Base-by-base conservation (phyloP, 192 early-diverging fungal species). In the Umbelopsis isabellina region DNA sequence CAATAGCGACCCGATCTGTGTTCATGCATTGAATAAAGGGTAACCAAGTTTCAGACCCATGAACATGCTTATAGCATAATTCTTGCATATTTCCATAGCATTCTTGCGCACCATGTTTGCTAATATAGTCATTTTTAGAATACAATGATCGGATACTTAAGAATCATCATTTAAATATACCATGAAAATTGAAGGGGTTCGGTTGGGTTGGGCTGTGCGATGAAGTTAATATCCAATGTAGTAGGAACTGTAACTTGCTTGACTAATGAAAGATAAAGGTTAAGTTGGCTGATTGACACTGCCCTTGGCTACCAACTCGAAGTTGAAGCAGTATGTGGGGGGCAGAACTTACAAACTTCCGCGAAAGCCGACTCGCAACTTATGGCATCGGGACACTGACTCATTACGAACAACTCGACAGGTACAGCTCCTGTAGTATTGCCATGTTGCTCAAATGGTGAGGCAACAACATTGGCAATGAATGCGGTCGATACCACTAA, bases 381-480 rank as follows among this genome's bases (percentile, higher is more conserved):
- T 18, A 84, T 67, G 5, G 84, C 85, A 65, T 89, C 90, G 0
- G 91, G 91, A 51, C 91, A 92, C 27, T 88, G 82, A 21, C 87
- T 88, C 91, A 92, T 92, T 20, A 92, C 91, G 69, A 90, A 90
- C 51, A 92, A 77, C 58, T 89, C 87, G 2, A 90, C 83, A 0
- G 65, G 71, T 23, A 90, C 85, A 27, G 73, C 21, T n/a, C 7
- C 20, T 8, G 15, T 27, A 13, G 15, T 9, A 10, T 6, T 6
- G 10, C 37, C 37, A 4, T 37, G 35, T 41, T 41, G 37, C 6
- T 41, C 37, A 0, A 41, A 41, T 9, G 1, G 37, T 41, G 6
- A 41, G 13, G 30, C 55, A 35, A 27, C 11, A 0, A 18, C 30
- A 61, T 33, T 61, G 10, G 27, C 55, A 35, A 35, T 30, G 55